Evolutionary conservation across 768 basidiomycete genomes (phyloP).

Genomic region (Rhodotorula graminis): DNA sequence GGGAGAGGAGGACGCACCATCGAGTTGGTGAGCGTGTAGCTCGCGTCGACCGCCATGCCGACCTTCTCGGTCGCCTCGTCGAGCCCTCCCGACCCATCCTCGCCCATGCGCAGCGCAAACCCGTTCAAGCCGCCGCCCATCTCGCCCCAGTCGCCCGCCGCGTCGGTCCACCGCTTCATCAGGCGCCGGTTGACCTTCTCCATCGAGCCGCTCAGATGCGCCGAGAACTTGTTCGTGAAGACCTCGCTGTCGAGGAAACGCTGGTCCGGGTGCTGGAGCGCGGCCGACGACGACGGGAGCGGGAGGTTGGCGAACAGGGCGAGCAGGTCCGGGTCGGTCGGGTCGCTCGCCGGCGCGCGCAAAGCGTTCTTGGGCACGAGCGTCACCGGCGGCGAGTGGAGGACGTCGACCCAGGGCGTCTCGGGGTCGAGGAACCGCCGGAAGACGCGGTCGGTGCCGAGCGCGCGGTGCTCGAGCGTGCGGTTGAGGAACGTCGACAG

Average conservation of each 20-base stretch:
- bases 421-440: constrained; percentile 93
- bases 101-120: constrained; percentile 63
- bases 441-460: constrained; percentile 93
- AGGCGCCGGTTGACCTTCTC: constrained; percentile 90
- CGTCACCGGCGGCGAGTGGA: constrained; percentile 87
- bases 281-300: constrained; percentile 71
- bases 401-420: constrained; percentile 91
- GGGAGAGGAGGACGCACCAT: constrained; percentile 56
- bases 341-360: constrained; percentile 90
- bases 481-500: constrained; percentile 92
- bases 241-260: constrained; percentile 92
- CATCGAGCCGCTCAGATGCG: constrained; percentile 84
- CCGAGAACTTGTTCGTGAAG: constrained; percentile 92
- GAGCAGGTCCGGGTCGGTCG: constrained; percentile 68
- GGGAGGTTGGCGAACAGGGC: constrained; percentile 71
- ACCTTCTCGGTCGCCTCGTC: constrained; percentile 90
- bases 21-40: constrained; percentile 84
- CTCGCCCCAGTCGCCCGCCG: constrained; percentile 42
- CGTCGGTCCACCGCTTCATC: constrained; percentile 91
- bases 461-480: constrained; percentile 80
- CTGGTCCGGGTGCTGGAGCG: constrained; percentile 87
- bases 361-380: constrained; percentile 90
- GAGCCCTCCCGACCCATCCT: constrained; percentile 57
- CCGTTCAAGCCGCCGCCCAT: constrained; percentile 43
- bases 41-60: constrained; percentile 90